These are phyloP conservation scores for Melastoma malabathricum DNA, from an alignment of 345 rosid genomes.

Conservation along the genomic window DNA sequence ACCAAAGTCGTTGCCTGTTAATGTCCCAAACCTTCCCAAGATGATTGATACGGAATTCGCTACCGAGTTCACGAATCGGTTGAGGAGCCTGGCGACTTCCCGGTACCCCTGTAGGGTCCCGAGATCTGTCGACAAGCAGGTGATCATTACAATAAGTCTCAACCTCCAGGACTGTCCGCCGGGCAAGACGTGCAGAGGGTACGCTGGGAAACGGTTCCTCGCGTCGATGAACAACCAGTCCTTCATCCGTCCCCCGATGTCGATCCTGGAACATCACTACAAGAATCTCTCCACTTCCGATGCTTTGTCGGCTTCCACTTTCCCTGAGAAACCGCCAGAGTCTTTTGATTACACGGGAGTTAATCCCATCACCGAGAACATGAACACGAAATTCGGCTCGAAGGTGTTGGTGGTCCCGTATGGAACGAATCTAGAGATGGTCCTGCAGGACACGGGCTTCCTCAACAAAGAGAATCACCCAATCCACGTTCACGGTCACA, in stretches of 20 bases:
- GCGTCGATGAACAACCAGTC: slow-evolving; percentile 60
- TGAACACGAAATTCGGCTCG: slow-evolving; percentile 30
- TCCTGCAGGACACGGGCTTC: slow-evolving; percentile 51
- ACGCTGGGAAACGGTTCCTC: slow-evolving; percentile 21
- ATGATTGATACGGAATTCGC: slow-evolving; percentile 36
- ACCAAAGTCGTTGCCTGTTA: not conserved
- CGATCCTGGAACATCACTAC: slow-evolving; percentile 37
- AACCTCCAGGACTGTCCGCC: slow-evolving; percentile 46
- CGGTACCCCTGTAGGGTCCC: slow-evolving; percentile 53
- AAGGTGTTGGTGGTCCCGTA: slow-evolving; percentile 24
- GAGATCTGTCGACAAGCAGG: slow-evolving; percentile 29
- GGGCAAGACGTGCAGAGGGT: slow-evolving; percentile 25
- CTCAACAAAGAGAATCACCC: slow-evolving; percentile 45
- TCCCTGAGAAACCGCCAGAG: slow-evolving; percentile 34
- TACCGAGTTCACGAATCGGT: slow-evolving; percentile 17
- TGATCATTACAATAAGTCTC: slow-evolving; percentile 28
- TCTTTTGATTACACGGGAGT: slow-evolving; percentile 37
- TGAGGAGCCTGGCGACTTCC: slow-evolving; percentile 30
- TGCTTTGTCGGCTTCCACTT: slow-evolving; percentile 14
- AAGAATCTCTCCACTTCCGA: slow-evolving; percentile 16
- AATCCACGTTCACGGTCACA: slow-evolving; percentile 64
- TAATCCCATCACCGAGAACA: slow-evolving; percentile 18
- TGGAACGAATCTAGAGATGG: slow-evolving; percentile 43
- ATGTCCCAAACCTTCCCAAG: slow-evolving; percentile 23
- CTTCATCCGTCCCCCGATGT: slow-evolving; percentile 26